These are phyloP conservation scores for barley (Hordeum vulgare) DNA, from an alignment of 176 grass and related monocot species.

Conservation along the genomic window MorexV3_pseudomolecules_assembly NC_058520.1:25338682-25339181, in stretches of 20 bases:
- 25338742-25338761: background rate
- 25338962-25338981: background rate
- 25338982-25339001: background rate
- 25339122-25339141: background rate
- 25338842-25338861: conserved; percentile 78
- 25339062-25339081: background rate
- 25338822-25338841: conserved; percentile 81
- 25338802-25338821: conserved; percentile 49
- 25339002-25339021: background rate
- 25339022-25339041: background rate
- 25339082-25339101: background rate
- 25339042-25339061: background rate
- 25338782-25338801: background rate
- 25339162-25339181: background rate
- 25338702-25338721: background rate
- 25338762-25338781: conserved; percentile 21
- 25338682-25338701: background rate
- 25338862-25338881: conserved; percentile 64
- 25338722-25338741: background rate
- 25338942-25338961: conserved; percentile 12
- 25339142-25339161: background rate
- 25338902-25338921: conserved; percentile 42
- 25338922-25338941: background rate
- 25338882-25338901: conserved; percentile 74
- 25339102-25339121: background rate